Conservation (phyloP, 2,329 filamentous ascomycete species). For the Plenodomus tracheiphilus region DNA sequence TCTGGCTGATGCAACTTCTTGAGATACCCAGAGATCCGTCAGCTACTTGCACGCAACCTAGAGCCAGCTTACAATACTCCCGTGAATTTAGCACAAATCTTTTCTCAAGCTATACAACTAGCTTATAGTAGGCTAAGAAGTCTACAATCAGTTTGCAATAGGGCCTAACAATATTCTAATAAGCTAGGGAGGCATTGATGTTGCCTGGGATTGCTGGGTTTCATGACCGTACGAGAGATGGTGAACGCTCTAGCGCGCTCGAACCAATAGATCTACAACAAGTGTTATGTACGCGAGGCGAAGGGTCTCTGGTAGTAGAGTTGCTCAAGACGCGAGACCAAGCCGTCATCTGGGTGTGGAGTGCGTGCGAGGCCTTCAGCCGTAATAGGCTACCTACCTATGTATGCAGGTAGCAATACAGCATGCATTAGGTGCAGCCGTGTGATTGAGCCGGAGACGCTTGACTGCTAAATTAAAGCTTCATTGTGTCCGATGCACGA, state of each 20-base stretch:
- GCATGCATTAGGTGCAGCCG: constrained; percentile 9
- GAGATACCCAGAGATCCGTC: no score
- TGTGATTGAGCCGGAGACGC: constrained; percentile 9
- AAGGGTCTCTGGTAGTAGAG: not conserved
- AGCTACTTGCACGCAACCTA: no score
- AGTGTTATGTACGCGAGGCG: not conserved
- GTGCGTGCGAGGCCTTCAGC: constrained; percentile 11
- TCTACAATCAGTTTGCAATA: no score
- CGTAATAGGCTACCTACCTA: not conserved
- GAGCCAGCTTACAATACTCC: no score
- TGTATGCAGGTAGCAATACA: no score
- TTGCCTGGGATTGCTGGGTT: not conserved
- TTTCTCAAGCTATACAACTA: no score
- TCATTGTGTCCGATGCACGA: no score
- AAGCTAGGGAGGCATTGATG: no score
- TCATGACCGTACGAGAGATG: constrained; percentile 4
- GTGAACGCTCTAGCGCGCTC: not conserved
- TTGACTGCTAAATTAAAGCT: not conserved
- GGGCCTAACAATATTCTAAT: no score
- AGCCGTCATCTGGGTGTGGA: not conserved
- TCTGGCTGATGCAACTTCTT: no score
- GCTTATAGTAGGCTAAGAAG: no score
- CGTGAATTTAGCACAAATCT: no score
- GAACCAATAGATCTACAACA: not conserved
- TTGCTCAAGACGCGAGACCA: not conserved